Base-by-base conservation (phyloP, 495 filamentous ascomycete species). In the Aspergillus homomorphus region DNA sequence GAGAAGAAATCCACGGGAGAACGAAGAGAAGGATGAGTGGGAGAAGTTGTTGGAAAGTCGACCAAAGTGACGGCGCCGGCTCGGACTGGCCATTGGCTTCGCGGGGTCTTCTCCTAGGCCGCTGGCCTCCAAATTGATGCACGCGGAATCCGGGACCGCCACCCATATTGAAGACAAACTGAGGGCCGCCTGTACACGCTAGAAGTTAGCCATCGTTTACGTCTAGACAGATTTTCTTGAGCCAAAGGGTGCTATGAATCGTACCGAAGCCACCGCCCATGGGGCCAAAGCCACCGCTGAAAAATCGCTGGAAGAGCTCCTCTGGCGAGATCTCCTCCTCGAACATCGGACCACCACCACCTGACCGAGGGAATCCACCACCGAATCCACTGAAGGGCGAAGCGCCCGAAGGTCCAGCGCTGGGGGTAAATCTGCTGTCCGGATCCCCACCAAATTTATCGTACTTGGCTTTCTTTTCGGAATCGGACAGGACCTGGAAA, bases 301-400 rank as follows among this genome's bases (percentile, higher is more conserved):
- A 98, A 79, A 98, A 97, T 61, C 92, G 84, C 69, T 92, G 86
- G 75, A 98, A 98, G 74, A 98, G 79, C 66, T 98, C 94, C 75
- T 98, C 94, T 0, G 94, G 93, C 41, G 89, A 95, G 55, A 98
- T 94, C 67, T 98, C 94, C 41, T 91, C 90, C 21, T 92, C 91
- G 71, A 87, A 94, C 79, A 85, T 85, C 18, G 76, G 67, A 15
- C 83, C 81, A 26, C 73, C 73, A 24, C 69, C 30, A 6, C 55
- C 70, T 6, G 76, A 76, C 28, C 83, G 74, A 15, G 78, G 76
- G 62, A 83, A 84, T 20, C 79, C 80, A 33, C 82, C 80, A 14
- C 81, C 82, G 63, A 92, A 93, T 21, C 90, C 88, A 60, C 82
- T 77, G 71, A 96, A 98, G 30, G 74, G 69, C 48, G 74, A 79